Percentiles rank a stretch among this genome's conserved stretches.
phyloP scores from a whole-genome alignment of 352 stramenopile genomes.

The Globisporangium ultimum region DNA sequence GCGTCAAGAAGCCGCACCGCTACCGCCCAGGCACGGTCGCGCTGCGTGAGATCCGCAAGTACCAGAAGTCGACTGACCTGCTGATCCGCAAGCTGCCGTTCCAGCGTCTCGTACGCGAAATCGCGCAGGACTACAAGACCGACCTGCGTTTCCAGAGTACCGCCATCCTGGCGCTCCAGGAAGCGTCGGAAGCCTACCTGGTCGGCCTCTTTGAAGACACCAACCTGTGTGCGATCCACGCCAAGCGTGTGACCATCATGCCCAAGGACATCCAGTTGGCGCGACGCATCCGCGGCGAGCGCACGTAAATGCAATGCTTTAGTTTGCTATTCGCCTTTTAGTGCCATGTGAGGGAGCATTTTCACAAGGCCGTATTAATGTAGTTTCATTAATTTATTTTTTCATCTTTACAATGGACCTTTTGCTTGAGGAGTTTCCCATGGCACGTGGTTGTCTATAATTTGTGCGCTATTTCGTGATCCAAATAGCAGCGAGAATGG shows the following conservation, averaged over 20 bases:
- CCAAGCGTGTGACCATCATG: constrained; percentile 99
- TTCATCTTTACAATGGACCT: neutral
- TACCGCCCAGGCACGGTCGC: constrained; percentile 84
- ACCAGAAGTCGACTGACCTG: constrained; percentile 95
- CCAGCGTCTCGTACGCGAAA: constrained; percentile 94
- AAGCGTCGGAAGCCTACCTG: constrained; percentile 92
- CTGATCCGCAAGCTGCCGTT: constrained; percentile 96
- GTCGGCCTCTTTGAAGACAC: constrained; percentile 96
- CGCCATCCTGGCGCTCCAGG: constrained; percentile 90
- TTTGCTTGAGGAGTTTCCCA: neutral
- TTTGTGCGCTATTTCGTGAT: no score
- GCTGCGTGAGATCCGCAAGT: constrained; percentile 95
- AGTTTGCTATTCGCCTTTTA: constrained; percentile 8
- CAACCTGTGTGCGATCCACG: constrained; percentile 92
- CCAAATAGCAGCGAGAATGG: no score
- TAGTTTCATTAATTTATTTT: constrained; percentile 15
- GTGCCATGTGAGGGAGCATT: neutral
- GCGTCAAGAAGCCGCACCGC: constrained; percentile 88
- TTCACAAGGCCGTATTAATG: neutral
- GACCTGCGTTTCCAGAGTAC: constrained; percentile 96
- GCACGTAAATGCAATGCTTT: constrained; percentile 42
- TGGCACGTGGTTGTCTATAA: no score
- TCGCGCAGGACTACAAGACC: constrained; percentile 96
- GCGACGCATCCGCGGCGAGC: constrained; percentile 90
- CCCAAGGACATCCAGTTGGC: constrained; percentile 96